Percentiles rank a stretch among this genome's conserved stretches.
These are phyloP conservation scores for Phytopythium litorale DNA, from an alignment of 352 stramenopile genomes.

Conservation along the genomic window DNA sequence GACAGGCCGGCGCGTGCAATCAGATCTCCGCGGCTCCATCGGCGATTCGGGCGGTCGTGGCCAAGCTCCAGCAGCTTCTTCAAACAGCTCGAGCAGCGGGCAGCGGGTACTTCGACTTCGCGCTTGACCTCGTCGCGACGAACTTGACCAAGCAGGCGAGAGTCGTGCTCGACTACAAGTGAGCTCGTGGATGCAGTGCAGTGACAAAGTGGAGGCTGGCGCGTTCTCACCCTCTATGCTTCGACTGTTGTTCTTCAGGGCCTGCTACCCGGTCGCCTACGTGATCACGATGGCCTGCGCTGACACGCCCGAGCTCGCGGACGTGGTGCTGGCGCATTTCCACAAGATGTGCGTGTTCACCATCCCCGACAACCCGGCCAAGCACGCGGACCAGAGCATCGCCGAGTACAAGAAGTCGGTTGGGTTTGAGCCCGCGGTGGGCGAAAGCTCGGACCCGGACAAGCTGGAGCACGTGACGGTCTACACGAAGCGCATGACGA, in stretches of 20 bases:
- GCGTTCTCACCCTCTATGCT: background rate
- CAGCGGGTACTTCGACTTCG: slow-evolving; percentile 66
- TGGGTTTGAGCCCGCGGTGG: slow-evolving; percentile 62
- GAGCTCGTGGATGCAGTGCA: slow-evolving; percentile 5
- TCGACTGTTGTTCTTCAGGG: slow-evolving; percentile 18
- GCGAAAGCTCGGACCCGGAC: slow-evolving; percentile 51
- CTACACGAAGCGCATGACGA: slow-evolving; percentile 79
- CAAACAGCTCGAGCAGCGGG: slow-evolving; percentile 51
- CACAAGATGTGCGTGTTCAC: slow-evolving; percentile 74
- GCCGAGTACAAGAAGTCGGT: slow-evolving; percentile 64
- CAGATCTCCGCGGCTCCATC: slow-evolving; percentile 73
- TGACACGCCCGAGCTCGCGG: slow-evolving; percentile 61
- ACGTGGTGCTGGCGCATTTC: slow-evolving; percentile 69
- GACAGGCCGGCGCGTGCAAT: slow-evolving; percentile 69
- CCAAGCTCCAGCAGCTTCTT: slow-evolving; percentile 58
- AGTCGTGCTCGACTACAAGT: slow-evolving; percentile 77
- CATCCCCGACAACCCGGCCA: slow-evolving; percentile 55
- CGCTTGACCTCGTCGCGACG: slow-evolving; percentile 61
- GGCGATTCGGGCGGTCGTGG: slow-evolving; percentile 54
- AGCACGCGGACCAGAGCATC: slow-evolving; percentile 46
- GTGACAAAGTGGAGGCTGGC: background rate
- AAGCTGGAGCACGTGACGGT: slow-evolving; percentile 71
- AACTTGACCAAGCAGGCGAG: slow-evolving; percentile 70
- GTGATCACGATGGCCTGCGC: slow-evolving; percentile 80
- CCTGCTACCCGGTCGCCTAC: slow-evolving; percentile 65